Base-by-base conservation (phyloP, 352 stramenopile genomes). In the Nothophytophthora sp. region DNA sequence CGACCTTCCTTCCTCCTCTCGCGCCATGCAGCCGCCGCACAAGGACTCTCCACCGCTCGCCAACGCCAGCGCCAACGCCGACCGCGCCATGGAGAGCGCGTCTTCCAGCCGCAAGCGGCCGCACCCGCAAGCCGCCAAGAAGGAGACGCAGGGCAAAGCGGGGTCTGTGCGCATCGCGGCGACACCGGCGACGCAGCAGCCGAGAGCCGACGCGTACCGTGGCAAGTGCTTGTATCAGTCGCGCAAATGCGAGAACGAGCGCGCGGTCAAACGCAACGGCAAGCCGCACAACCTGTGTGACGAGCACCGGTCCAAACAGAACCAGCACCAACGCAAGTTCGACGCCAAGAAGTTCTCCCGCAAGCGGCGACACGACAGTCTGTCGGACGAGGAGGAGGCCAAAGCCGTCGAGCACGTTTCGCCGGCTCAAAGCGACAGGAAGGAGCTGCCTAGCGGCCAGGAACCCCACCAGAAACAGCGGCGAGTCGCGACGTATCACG, bases 261-360 rank as follows among this genome's bases (percentile, higher is more conserved):
- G 81, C 25, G 81, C 81, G 13, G 43, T 92, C 43, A 92, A 92
- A 55, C 76, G 78, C 56, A 92, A 92, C 48, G 81, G 81, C 24
- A 76, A 85, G 45, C 63, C 81, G 22, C 81, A 92, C 65, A 92
- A 92, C 36, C 53, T 92, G 19, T 92, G 81, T 37, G 81, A 92
- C 24, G 75, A 85, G 51, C 81, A 92, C 51, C 78, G 81, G 12
- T 63, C 55, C 28, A 90, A 88, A 59, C 81, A 92, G 63, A 92
- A 92, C 53, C 74, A 87, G 63, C 78, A 92, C 55, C 81, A 92
- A 48, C 78, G 81, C 52, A 92, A 89, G 54, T 90, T 92, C 37
- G 81, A 92, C 51, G 79, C 74, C 29, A 92, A 89, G 52, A 90
- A 88, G 61, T 89, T 86, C 63, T 81, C 72, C 16, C 63, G 73